Evolutionary conservation across 192 early-diverging fungal genomes (phyloP).

Genomic region (Entomortierella lignicola): DNA sequence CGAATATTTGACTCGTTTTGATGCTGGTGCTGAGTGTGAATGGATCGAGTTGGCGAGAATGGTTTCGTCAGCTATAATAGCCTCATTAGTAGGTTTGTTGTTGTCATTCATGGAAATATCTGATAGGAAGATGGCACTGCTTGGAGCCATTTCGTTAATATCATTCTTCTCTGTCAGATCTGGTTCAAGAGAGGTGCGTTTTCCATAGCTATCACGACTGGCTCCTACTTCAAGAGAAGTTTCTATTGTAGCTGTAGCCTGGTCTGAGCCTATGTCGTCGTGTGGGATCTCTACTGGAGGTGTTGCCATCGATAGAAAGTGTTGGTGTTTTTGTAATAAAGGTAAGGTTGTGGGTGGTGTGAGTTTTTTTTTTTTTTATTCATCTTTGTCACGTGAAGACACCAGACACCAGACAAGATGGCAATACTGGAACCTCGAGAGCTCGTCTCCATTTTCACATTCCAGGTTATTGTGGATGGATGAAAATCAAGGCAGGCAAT

Average conservation of each 20-base stretch:
- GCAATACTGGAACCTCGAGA: no score
- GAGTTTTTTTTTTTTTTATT: no score
- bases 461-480: not conserved
- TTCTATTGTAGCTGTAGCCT: slow-evolving; percentile 2
- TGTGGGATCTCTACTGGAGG: no score
- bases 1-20: slow-evolving; percentile 25
- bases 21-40: not conserved
- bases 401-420: no score
- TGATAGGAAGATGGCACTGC: slow-evolving; percentile 31
- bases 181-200: slow-evolving; percentile 38
- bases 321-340: no score
- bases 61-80: slow-evolving; percentile 20
- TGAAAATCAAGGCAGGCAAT: not conserved
- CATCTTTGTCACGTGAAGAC: no score
- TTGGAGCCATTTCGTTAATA: slow-evolving; percentile 35
- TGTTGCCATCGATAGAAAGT: no score
- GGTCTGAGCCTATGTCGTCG: not conserved
- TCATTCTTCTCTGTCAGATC: slow-evolving; percentile 43
- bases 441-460: no score
- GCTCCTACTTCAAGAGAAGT: slow-evolving; percentile 23
- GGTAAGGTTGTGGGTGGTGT: no score
- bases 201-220: slow-evolving; percentile 14
- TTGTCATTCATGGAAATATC: slow-evolving; percentile 32
- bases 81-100: slow-evolving; percentile 15
- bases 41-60: not conserved